Conservation (phyloP, 768 basidiomycete genomes). For the Boletus tylopilopsis region DNA sequence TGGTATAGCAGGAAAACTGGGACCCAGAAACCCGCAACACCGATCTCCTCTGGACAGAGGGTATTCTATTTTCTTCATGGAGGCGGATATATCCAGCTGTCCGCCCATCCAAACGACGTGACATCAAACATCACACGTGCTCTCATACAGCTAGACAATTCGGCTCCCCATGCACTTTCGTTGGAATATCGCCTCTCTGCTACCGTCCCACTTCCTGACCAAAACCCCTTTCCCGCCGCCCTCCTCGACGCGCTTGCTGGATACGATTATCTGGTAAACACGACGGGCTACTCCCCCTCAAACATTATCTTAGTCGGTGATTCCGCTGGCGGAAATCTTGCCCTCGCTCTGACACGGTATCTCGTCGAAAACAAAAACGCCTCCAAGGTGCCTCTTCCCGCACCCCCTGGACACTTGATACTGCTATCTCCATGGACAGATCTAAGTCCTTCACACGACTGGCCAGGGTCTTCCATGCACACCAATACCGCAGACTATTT, state of each 20-base stretch:
- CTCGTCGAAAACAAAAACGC: slow-evolving; percentile 46
- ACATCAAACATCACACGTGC: slow-evolving; percentile 44
- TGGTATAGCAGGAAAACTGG: slow-evolving; percentile 47
- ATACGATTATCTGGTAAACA: slow-evolving; percentile 64
- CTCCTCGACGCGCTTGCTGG: slow-evolving; percentile 72
- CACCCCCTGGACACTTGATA: slow-evolving; percentile 46
- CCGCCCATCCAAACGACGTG: slow-evolving; percentile 53
- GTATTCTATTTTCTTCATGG: slow-evolving; percentile 64
- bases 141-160: slow-evolving; percentile 42
- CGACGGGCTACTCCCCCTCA: slow-evolving; percentile 50
- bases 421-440: slow-evolving; percentile 60
- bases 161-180: slow-evolving; percentile 50
- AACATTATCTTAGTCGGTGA: slow-evolving; percentile 71
- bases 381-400: slow-evolving; percentile 32
- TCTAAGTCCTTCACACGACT: slow-evolving; percentile 36
- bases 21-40: slow-evolving; percentile 29
- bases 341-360: slow-evolving; percentile 58
- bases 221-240: slow-evolving; percentile 69
- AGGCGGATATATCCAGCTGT: slow-evolving; percentile 51
- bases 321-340: slow-evolving; percentile 76
- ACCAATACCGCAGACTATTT: slow-evolving; percentile 33
- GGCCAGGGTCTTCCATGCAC: slow-evolving; percentile 36
- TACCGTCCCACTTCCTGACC: slow-evolving; percentile 36
- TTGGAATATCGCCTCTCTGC: slow-evolving; percentile 72
- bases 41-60: slow-evolving; percentile 48